A percentile compares a stretch with the other conserved stretches of the same genome.
Evolutionary conservation across 148 eudicot species (phyloP).

Genomic region (Nyssa sinensis): DNA sequence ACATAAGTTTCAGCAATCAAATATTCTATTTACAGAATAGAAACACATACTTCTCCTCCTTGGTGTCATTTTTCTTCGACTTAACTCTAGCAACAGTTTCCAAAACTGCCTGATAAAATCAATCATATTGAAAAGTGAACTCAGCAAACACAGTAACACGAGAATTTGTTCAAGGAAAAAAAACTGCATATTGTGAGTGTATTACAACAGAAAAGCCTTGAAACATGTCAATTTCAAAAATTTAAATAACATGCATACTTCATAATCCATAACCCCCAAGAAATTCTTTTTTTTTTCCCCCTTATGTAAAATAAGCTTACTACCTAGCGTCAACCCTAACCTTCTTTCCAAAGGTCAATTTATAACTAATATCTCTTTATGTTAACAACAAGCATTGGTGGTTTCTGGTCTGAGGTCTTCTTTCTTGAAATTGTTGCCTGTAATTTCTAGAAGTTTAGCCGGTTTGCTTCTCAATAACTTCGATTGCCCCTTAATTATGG

Average conservation of each 20-base stretch:
- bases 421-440: no score
- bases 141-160: constrained; percentile 5
- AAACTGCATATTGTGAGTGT: not conserved
- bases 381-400: no score
- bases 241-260: not conserved
- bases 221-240: not conserved
- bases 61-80: constrained; percentile 95
- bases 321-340: no score
- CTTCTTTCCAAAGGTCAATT: no score
- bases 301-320: no score
- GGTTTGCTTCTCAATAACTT: no score
- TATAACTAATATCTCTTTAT: no score
- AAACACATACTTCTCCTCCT: constrained; percentile 86
- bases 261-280: no score
- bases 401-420: no score
- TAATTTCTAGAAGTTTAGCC: no score
- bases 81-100: constrained; percentile 98
- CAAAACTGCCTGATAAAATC: constrained; percentile 74
- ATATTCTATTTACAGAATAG: constrained; percentile 14
- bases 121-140: not conserved
- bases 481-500: no score
- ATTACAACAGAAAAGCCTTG: not conserved
- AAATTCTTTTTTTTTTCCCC: no score
- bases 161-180: not conserved
- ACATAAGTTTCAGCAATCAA: not conserved